These are phyloP conservation scores for Spiromastix sp. DNA, from an alignment of 2,329 filamentous ascomycete genomes.

Conservation along the genomic window DNA sequence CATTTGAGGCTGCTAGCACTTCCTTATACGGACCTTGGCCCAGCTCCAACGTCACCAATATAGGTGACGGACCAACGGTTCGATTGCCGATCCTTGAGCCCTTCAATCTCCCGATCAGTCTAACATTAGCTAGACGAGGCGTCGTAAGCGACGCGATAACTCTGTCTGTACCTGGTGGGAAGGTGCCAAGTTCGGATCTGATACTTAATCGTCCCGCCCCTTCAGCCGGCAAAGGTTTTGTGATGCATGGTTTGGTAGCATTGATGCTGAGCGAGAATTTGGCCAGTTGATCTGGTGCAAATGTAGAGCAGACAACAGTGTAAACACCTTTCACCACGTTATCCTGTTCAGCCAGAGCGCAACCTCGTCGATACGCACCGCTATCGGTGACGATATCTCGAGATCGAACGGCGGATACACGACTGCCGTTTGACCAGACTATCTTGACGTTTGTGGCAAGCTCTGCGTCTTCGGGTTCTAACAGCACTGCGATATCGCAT, in stretches of 20 bases:
- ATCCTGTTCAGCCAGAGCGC: slow-evolving; percentile 56
- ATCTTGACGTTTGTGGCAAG: slow-evolving; percentile 77
- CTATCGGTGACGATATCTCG: slow-evolving; percentile 74
- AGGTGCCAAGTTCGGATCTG: slow-evolving; percentile 30
- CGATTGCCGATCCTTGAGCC: slow-evolving; percentile 31
- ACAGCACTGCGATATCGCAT: slow-evolving; percentile 59
- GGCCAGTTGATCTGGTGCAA: slow-evolving; percentile 67
- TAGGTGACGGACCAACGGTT: slow-evolving; percentile 35
- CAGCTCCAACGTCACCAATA: slow-evolving; percentile 63
- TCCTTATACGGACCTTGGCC: slow-evolving; percentile 60
- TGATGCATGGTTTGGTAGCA: slow-evolving; percentile 42
- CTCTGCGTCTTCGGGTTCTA: slow-evolving; percentile 57
- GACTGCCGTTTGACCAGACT: slow-evolving; percentile 63
- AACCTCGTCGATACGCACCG: slow-evolving; percentile 78
- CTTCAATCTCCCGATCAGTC: slow-evolving; percentile 42
- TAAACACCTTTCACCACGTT: slow-evolving; percentile 62
- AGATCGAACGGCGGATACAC: slow-evolving; percentile 56
- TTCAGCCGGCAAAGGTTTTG: slow-evolving; percentile 58
- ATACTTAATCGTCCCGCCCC: slow-evolving; percentile 63
- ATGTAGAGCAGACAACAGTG: slow-evolving; percentile 83
- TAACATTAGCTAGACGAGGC: slow-evolving; percentile 51
- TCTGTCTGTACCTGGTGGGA: slow-evolving; percentile 44
- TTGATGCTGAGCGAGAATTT: slow-evolving; percentile 67
- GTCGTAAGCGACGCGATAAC: slow-evolving; percentile 43
- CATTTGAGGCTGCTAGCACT: slow-evolving; percentile 55